Evolutionary conservation across 2,329 filamentous ascomycete species (phyloP), one percentile per base, ranked within the genome.

Genomic region (Xylariaceae sp.): DNA sequence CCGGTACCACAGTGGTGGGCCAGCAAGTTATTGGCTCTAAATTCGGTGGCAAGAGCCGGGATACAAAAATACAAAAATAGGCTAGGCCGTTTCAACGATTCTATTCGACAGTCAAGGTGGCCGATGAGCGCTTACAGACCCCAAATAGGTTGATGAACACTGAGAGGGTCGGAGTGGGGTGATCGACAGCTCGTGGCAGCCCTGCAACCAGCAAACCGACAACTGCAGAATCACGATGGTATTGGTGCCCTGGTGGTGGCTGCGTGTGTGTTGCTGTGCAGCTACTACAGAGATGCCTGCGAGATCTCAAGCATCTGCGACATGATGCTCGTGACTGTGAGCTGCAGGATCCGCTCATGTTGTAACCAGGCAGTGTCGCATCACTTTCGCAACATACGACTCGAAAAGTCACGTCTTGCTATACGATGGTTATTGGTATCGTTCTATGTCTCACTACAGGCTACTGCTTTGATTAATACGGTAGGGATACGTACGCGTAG

Each of bases 161-260:
- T 26, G 33, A 35, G 40, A 33, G 15, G 8, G 49, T 39, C 47
- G 32, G 30, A 40, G 24, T 32, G 11, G 42, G 29, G 48, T 43
- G 53, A 53, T 54, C 49, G 41, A 43, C 51, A 27, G 40, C 59
- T 52, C 56, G 59, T 61, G 59, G 59, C 51, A 59, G 50, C 59
- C 59, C 59, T 61, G 58, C 44, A 53, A 43, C 20, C 26, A 37
- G 21, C 29, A 33, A 58, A 27, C 16, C 13, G 11, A 23, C 8
- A 37, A 23, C n/a, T 35, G 37, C 11, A 30, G 42, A 44, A 44
- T 54, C 41, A 16, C 29, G 16, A 39, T 50, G 43, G 40, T 26
- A 37, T 50, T 52, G 42, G 55, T 40, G 32, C 13, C 36, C 5
- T 11, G 16, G 23, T 24, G 44, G 53, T 57, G 50, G 56, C 53